phyloP scores from a whole-genome alignment of 768 basidiomycete genomes.

The Boletus rufocinnamomeus region DNA sequence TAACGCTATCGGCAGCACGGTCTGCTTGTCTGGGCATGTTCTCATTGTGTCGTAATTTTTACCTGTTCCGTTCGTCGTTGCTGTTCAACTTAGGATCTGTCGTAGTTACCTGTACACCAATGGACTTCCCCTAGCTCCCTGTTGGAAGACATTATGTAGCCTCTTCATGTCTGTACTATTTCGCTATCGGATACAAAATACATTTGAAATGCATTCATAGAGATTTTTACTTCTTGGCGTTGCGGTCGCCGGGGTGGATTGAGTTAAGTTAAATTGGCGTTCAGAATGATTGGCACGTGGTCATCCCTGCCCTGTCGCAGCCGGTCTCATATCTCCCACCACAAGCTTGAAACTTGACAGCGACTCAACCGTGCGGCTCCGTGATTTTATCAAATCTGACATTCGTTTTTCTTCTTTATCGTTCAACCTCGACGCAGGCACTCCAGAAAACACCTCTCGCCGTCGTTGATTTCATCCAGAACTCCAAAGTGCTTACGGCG shows the following conservation, averaged over 20 bases:
- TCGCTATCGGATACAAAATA: conserved; percentile 18
- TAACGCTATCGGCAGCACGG: conserved; percentile 33
- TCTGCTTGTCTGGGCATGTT: conserved; percentile 26
- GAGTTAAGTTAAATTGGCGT: conserved; percentile 5
- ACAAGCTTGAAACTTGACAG: not conserved
- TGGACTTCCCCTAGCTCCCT: conserved; percentile 27
- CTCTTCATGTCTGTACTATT: conserved; percentile 29
- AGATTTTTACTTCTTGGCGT: conserved; percentile 12
- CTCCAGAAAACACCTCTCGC: not conserved
- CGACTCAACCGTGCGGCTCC: not conserved
- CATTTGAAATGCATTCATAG: conserved; percentile 19
- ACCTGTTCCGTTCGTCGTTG: conserved; percentile 13
- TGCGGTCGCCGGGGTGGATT: not conserved
- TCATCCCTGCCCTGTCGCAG: conserved; percentile 14
- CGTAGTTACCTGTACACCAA: conserved; percentile 36
- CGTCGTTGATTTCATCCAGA: not conserved
- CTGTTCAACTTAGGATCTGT: conserved; percentile 34
- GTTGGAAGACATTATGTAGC: conserved; percentile 35
- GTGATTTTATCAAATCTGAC: not conserved
- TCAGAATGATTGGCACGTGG: conserved; percentile 4
- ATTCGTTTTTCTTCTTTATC: not conserved
- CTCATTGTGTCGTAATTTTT: conserved; percentile 26
- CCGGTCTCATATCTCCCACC: conserved; percentile 4
- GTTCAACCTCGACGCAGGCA: not conserved
- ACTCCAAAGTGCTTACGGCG: conserved; percentile 13